Base-by-base conservation (phyloP, 2,329 filamentous ascomycete genomes). In the Fusarium chlamydosporum region DNA sequence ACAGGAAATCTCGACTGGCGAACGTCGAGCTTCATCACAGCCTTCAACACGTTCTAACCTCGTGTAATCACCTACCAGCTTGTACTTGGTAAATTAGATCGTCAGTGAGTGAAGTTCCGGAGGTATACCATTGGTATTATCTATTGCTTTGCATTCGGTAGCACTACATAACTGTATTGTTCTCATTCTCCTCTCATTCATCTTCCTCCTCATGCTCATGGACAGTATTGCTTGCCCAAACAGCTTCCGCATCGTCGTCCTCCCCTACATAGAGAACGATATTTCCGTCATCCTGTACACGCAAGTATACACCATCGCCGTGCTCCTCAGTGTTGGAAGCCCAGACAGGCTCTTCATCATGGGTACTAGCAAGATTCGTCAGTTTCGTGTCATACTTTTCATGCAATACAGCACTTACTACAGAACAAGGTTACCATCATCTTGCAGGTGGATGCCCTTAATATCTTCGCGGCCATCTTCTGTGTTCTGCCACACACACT, bases 201-300 rank as follows among this genome's bases (percentile, higher is more conserved):
- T 48, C 45, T 23, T 35, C 45, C 23, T 47, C 37, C 1, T 20
- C 29, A 4, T 40, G 37, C 4, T 27, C 47, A 26, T 60, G 45
- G n/a, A 45, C 34, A 38, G 75, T 77, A 45, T 73, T 61, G 65
- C 66, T 75, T 15, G 74, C 57, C 77, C 76, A 78, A 46, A 78
- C 73, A 4, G 75, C 70, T 35, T 63, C 59, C 9, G 38, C 46
- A 8, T 71, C 76, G 9, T 77, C 76, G 12, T 55, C 59, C 13
- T 62, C 59, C 2, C 47, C 56, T 48, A 73, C 76, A 35, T 78
- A 78, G 7, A 78, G 41, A 18, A 78, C 74, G 11, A 78, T 70
- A 18, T 78, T 78, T 37, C 77, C 76, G 27, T 78, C 76, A 13
- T 78, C 69, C 59, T 78, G 77, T 2, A 78, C 74, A 13, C 71